Base-by-base conservation (phyloP, 345 rosid genomes). In the Citrus trifoliata region DNA sequence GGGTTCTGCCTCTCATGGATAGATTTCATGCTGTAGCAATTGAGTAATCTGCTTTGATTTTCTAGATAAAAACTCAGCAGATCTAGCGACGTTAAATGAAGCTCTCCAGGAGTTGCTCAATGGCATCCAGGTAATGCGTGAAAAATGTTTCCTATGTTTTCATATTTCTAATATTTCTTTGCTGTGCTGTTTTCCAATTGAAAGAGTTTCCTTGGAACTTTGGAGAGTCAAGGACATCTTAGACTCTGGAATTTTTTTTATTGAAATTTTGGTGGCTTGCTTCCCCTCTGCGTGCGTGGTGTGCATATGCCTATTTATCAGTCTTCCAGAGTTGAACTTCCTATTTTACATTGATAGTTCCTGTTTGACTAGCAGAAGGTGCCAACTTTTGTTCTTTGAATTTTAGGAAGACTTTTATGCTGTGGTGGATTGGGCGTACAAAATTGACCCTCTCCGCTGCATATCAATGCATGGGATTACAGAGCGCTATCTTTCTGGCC, bases 401-500 rank as follows among this genome's bases (percentile, higher is more conserved):
- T 74, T 82, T 67, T 81, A 96, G 99, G 98, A 96, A 84, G 99
- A 96, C 83, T 96, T 96, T 79, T 94, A 89, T 87, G 98, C 99
- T 79, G 98, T 96, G 77, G 98, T 96, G 79, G 99, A 96, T 86
- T 96, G 99, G 99, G 99, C 99, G 62, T 96, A 96, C 87, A 96
- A 93, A 86, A 93, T 93, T 60, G 99, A 96, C 82, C 98, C 99
- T 74, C 84, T 96, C 60, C 95, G 97, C 67, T 94, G 99, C 92
- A 93, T 96, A 88, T 96, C 99, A 75, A 94, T 96, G 98, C 97
- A 94, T 88, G 99, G 99, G 78, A 92, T 92, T 81, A 96, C 99
- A 60, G 98, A 96, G 81, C 90, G 93, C 38, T 96, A 94, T 85
- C 93, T 94, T 65, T 96, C 99, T 82, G 97, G 99, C 71, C 99